These are phyloP conservation scores for Russula ochroleuca DNA, from an alignment of 768 basidiomycete genomes.

Conservation along the genomic window DNA sequence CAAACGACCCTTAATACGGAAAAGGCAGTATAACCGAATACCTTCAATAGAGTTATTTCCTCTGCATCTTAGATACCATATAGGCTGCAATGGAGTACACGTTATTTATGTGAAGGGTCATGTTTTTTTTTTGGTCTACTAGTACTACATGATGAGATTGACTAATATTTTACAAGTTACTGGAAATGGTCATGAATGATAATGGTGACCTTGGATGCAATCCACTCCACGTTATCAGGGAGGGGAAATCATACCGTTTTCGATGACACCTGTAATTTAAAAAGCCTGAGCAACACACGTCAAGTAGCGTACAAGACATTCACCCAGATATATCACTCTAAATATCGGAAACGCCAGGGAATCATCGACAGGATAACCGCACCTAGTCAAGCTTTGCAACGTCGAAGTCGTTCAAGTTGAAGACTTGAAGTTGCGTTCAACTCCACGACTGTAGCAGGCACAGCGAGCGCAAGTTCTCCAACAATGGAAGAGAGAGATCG, in stretches of 20 bases:
- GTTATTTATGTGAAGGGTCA: neutral
- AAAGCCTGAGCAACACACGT: neutral
- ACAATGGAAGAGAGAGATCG: conserved; percentile 26
- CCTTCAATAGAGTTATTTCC: neutral
- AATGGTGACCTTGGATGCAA: neutral
- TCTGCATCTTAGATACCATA: neutral
- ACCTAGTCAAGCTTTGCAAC: conserved; percentile 28
- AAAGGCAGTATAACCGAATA: neutral
- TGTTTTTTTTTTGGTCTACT: neutral
- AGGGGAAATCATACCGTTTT: neutral
- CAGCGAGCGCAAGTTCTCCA: conserved; percentile 17
- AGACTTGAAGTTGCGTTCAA: too few species aligned
- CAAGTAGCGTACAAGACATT: neutral
- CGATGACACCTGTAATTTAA: neutral
- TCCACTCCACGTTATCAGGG: neutral
- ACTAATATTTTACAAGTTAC: neutral
- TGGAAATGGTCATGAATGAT: neutral
- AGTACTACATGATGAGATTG: neutral
- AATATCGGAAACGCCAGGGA: conserved; percentile 26
- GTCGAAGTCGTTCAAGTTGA: conserved; percentile 27
- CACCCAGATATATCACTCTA: conserved; percentile 9
- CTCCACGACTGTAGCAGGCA: conserved; percentile 23
- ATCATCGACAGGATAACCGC: conserved; percentile 31
- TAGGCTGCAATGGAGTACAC: neutral
- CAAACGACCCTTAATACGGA: neutral